phyloP scores from a whole-genome alignment of 2,329 filamentous ascomycete genomes.

The Hymenoscyphus fructigenus region DNA sequence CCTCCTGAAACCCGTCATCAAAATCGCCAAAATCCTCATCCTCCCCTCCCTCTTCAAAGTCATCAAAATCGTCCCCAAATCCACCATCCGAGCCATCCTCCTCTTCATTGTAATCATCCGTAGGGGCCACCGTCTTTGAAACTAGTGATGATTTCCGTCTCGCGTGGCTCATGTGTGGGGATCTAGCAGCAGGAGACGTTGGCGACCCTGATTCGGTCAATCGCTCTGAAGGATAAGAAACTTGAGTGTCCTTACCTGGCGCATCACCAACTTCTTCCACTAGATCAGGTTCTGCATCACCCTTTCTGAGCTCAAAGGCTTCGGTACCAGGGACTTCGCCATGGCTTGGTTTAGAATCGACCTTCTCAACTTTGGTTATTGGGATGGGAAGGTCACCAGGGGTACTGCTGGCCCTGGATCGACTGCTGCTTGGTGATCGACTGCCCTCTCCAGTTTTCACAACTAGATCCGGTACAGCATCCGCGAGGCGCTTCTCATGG shows the following conservation, averaged over 20 bases:
- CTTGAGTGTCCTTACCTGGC: constrained; percentile 53
- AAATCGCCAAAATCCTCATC: constrained; percentile 53
- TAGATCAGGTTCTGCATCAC: constrained; percentile 60
- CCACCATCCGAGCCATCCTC: constrained; percentile 48
- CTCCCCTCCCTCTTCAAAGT: constrained; percentile 58
- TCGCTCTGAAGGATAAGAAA: constrained; percentile 44
- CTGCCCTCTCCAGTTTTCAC: constrained; percentile 38
- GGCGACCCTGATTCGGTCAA: constrained; percentile 62
- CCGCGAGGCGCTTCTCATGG: constrained; percentile 53
- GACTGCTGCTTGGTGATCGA: constrained; percentile 23
- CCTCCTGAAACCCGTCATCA: constrained; percentile 63
- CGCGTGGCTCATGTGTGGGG: constrained; percentile 40
- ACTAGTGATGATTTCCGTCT: constrained; percentile 37
- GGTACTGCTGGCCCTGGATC: constrained; percentile 33
- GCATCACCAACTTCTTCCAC: constrained; percentile 49
- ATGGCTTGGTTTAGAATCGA: constrained; percentile 55
- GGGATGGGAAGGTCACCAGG: constrained; percentile 50
- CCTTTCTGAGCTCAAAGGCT: constrained; percentile 54
- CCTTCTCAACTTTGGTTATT: constrained; percentile 56
- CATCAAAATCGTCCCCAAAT: constrained; percentile 69
- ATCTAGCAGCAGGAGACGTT: constrained; percentile 51
- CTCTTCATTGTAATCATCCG: constrained; percentile 63
- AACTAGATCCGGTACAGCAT: constrained; percentile 62
- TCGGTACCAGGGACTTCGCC: constrained; percentile 62
- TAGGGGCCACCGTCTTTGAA: constrained; percentile 36